A percentile compares a stretch with the other conserved stretches of the same genome.
phyloP scores from a whole-genome alignment of 2,329 filamentous ascomycete genomes.

The Sclerotinia glacialis region DNA sequence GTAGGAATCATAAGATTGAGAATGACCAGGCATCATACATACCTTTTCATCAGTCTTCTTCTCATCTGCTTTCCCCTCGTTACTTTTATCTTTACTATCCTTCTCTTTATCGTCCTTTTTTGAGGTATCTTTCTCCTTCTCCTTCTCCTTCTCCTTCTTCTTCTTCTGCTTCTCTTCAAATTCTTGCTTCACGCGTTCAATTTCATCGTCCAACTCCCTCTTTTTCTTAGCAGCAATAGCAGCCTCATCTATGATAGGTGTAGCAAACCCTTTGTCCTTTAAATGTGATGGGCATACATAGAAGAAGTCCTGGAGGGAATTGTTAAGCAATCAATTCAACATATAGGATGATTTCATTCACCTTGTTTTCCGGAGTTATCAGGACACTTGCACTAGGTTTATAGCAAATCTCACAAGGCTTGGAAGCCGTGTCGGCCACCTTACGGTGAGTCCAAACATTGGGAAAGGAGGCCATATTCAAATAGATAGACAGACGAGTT shows the following conservation, averaged over 20 bases:
- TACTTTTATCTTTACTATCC: constrained; percentile 46
- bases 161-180: constrained; percentile 77
- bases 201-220: constrained; percentile 62
- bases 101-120: constrained; percentile 49
- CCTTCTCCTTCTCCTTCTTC: constrained; percentile 64
- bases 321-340: not conserved
- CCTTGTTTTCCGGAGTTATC: constrained; percentile 86
- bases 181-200: constrained; percentile 62
- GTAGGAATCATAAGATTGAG: not conserved
- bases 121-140: constrained; percentile 63
- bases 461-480: constrained; percentile 49
- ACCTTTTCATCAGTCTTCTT: constrained; percentile 43
- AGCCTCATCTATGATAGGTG: constrained; percentile 68
- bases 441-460: constrained; percentile 84
- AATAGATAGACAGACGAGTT: not conserved
- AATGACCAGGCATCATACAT: constrained; percentile 27
- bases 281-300: constrained; percentile 83
- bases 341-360: constrained; percentile 40
- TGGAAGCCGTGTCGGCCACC: constrained; percentile 80
- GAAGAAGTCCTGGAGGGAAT: constrained; percentile 70
- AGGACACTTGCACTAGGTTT: constrained; percentile 84
- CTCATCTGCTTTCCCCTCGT: constrained; percentile 45
- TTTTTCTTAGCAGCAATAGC: constrained; percentile 58
- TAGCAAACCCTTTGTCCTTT: constrained; percentile 77
- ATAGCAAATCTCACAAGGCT: constrained; percentile 87